These are phyloP conservation scores for Sarcodon sp. DNA, from an alignment of 768 basidiomycete genomes.

Conservation along the genomic window DNA sequence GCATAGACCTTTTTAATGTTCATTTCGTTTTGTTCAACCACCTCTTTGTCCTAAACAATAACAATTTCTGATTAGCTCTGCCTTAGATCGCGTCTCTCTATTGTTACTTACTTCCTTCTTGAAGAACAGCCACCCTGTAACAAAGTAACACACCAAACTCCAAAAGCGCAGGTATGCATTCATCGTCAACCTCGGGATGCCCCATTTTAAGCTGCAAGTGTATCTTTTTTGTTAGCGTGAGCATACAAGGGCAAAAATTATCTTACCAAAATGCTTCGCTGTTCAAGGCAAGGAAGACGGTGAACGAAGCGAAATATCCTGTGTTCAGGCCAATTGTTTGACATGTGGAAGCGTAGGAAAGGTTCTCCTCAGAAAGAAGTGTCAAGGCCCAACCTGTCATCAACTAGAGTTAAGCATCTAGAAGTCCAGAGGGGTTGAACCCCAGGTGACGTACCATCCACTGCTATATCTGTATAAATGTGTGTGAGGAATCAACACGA, in stretches of 20 bases:
- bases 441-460: slow-evolving; percentile 58
- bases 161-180: slow-evolving; percentile 81
- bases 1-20: slow-evolving; percentile 84
- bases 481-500: neutral
- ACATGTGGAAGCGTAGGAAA: slow-evolving; percentile 95
- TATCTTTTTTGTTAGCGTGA: neutral
- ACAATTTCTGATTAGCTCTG: slow-evolving; percentile 1
- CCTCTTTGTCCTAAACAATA: slow-evolving; percentile 53
- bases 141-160: slow-evolving; percentile 63
- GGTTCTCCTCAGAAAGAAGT: slow-evolving; percentile 79
- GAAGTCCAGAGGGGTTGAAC: neutral
- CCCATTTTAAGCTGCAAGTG: slow-evolving; percentile 54
- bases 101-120: slow-evolving; percentile 65
- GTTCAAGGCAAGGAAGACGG: slow-evolving; percentile 94
- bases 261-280: slow-evolving; percentile 81
- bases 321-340: slow-evolving; percentile 96
- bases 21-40: slow-evolving; percentile 69
- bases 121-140: slow-evolving; percentile 87
- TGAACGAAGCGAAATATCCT: slow-evolving; percentile 92
- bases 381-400: slow-evolving; percentile 65
- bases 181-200: slow-evolving; percentile 58
- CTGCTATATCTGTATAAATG: slow-evolving; percentile 70
- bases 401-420: slow-evolving; percentile 12
- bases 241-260: neutral
- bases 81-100: no score